Conservation (phyloP, 2,329 filamentous ascomycete genomes). For the Aspergillus brasiliensis region DNA sequence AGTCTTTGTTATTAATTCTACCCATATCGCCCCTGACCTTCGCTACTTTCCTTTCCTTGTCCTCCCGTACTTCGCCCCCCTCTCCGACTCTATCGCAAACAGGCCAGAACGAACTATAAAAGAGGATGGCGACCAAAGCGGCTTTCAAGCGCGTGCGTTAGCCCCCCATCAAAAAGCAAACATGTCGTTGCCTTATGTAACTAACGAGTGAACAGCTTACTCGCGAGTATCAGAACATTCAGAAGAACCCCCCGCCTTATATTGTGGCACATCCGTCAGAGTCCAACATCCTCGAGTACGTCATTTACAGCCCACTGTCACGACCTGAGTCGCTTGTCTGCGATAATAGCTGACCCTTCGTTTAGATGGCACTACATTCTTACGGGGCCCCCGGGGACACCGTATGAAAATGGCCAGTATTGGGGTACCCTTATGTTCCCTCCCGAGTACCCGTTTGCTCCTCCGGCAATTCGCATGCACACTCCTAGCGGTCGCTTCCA, state of each 20-base stretch:
- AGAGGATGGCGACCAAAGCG: constrained; percentile 69
- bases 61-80: background rate
- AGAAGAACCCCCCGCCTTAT: constrained; percentile 80
- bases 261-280: constrained; percentile 89
- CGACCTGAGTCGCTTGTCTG: background rate
- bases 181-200: constrained; percentile 11
- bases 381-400: constrained; percentile 89
- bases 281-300: constrained; percentile 84
- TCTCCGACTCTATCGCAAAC: background rate
- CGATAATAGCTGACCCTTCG: constrained; percentile 19
- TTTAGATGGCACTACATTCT: constrained; percentile 90
- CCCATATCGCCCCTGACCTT: background rate
- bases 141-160: constrained; percentile 69
- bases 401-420: constrained; percentile 93
- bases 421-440: constrained; percentile 97
- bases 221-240: constrained; percentile 66
- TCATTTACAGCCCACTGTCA: constrained; percentile 12
- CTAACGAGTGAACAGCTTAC: constrained; percentile 50
- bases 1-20: background rate
- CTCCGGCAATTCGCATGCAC: constrained; percentile 98
- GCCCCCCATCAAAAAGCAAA: background rate
- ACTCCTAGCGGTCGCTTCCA: constrained; percentile 95
- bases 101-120: constrained; percentile 12
- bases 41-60: background rate
- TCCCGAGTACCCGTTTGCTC: constrained; percentile 94